Evolutionary conservation across 179 eudicot species (phyloP).

Genomic region (Monotropa hypopitys): DNA sequence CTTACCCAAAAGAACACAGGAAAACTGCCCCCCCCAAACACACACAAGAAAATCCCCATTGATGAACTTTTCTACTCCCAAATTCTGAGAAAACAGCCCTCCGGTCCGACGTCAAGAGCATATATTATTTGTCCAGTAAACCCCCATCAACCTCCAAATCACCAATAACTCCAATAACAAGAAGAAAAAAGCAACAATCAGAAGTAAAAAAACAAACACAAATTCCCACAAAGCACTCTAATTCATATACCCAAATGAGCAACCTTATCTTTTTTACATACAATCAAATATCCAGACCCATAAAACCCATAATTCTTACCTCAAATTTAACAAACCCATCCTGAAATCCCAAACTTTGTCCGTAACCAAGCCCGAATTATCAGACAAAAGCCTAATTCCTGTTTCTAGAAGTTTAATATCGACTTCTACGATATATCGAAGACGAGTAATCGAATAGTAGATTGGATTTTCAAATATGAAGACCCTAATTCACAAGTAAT

Average conservation of each 20-base stretch:
- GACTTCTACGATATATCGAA: not conserved
- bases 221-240: too few species aligned
- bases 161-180: not conserved
- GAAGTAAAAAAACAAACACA: not conserved
- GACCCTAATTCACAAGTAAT: not conserved
- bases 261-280: not conserved
- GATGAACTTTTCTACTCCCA: not conserved
- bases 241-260: not conserved
- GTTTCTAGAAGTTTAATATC: not conserved
- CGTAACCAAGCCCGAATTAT: not conserved
- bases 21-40: not conserved
- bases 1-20: not conserved
- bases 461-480: not conserved
- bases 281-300: not conserved
- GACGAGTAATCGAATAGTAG: not conserved
- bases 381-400: not conserved
- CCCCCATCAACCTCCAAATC: not conserved
- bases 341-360: slow-evolving; percentile 1
- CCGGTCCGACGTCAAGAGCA: not conserved
- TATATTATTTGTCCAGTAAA: not conserved
- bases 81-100: slow-evolving; percentile 1
- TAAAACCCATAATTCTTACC: slow-evolving; percentile 10
- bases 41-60: not conserved
- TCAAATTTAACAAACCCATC: not conserved
- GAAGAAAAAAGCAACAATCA: not conserved